phyloP scores from a whole-genome alignment of 2,329 filamentous ascomycete genomes.

The Byssoonygena ceratinophila region DNA sequence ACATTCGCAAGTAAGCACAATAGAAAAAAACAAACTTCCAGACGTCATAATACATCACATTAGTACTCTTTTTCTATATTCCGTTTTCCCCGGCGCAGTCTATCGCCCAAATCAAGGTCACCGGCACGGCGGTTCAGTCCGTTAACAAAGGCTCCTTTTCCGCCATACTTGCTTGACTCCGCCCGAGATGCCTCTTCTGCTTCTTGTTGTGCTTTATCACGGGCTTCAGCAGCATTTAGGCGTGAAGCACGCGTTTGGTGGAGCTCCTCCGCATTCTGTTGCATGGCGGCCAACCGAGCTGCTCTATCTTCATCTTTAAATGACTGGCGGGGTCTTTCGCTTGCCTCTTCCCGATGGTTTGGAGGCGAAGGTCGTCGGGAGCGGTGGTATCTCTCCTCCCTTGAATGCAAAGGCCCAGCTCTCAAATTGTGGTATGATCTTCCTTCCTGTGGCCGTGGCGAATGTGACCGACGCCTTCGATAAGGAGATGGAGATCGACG shows the following conservation, averaged over 20 bases:
- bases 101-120: constrained; percentile 34
- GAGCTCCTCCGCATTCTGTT: constrained; percentile 55
- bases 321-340: constrained; percentile 13
- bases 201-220: constrained; percentile 53
- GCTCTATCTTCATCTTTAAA: constrained; percentile 43
- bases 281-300: constrained; percentile 60
- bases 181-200: constrained; percentile 55
- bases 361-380: constrained; percentile 18
- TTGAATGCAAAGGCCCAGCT: constrained; percentile 25
- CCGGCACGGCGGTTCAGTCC: constrained; percentile 49
- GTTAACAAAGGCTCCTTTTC: constrained; percentile 55
- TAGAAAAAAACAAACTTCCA: too few relatives aligned
- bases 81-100: constrained; percentile 31
- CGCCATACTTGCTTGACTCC: constrained; percentile 50
- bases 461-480: constrained; percentile 20
- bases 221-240: constrained; percentile 53
- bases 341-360: constrained; percentile 2
- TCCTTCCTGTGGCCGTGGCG: constrained; percentile 19
- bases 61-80: constrained; percentile 26
- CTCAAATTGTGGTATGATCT: constrained; percentile 32
- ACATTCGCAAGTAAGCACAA: too few relatives aligned
- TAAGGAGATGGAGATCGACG: constrained; percentile 19
- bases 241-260: constrained; percentile 57
- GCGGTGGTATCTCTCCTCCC: constrained; percentile 22
- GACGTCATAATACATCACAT: background rate